These are phyloP conservation scores for Penicillium coprophilum DNA, from an alignment of 495 filamentous ascomycete species.

Conservation along the genomic window DNA sequence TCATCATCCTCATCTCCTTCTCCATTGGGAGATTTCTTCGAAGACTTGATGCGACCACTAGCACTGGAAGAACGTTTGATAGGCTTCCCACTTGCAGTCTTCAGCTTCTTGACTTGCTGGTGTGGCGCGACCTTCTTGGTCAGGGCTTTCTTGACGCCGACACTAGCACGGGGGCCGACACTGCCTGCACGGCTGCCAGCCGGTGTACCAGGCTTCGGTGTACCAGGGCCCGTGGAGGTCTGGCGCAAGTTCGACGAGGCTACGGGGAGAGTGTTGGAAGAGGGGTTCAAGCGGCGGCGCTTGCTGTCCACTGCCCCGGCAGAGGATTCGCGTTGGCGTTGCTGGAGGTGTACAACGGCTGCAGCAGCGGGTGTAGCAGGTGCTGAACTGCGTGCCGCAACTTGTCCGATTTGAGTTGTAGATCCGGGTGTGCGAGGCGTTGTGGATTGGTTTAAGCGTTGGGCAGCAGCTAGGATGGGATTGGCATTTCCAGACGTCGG, in stretches of 20 bases:
- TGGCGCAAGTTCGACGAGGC: slow-evolving; percentile 77
- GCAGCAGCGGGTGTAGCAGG: slow-evolving; percentile 65
- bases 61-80: slow-evolving; percentile 54
- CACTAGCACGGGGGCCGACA: slow-evolving; percentile 57
- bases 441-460: slow-evolving; percentile 47
- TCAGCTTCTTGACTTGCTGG: slow-evolving; percentile 58
- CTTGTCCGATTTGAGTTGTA: slow-evolving; percentile 30
- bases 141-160: slow-evolving; percentile 49
- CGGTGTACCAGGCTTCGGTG: slow-evolving; percentile 76
- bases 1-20: slow-evolving; percentile 69
- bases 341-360: slow-evolving; percentile 56
- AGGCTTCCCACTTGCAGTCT: slow-evolving; percentile 51
- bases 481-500: slow-evolving; percentile 46
- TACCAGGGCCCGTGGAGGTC: slow-evolving; percentile 78
- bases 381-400: slow-evolving; percentile 50
- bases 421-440: slow-evolving; percentile 24
- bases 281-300: slow-evolving; percentile 66
- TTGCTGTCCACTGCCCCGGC: slow-evolving; percentile 71
- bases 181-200: slow-evolving; percentile 65
- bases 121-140: slow-evolving; percentile 69
- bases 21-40: slow-evolving; percentile 60
- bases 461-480: slow-evolving; percentile 43
- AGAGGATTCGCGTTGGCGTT: slow-evolving; percentile 72
- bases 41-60: slow-evolving; percentile 40
- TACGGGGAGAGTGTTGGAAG: slow-evolving; percentile 62